Evolutionary conservation across 768 basidiomycete genomes (phyloP).

Genomic region (Collybia sordida): DNA sequence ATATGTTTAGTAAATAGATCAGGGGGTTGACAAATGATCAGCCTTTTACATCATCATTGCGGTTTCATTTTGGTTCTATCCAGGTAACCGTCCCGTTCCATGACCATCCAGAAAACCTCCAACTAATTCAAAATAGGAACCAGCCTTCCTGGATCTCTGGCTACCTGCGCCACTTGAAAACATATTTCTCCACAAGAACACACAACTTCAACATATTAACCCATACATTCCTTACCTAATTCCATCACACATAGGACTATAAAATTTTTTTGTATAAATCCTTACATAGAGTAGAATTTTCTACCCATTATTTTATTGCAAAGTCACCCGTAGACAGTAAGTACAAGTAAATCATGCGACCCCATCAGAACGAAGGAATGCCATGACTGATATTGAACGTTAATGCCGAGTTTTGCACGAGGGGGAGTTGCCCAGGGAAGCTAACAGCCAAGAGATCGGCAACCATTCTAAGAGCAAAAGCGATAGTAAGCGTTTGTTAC

Average conservation of each 20-base stretch:
- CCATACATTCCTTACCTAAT: background rate
- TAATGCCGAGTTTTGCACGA: constrained; percentile 32
- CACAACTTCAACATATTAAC: background rate
- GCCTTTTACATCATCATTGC: constrained; percentile 73
- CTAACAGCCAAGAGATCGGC: constrained; percentile 34
- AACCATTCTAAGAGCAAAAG: constrained; percentile 27
- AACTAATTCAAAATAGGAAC: constrained; percentile 9
- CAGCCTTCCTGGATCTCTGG: constrained; percentile 13
- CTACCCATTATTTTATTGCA: background rate
- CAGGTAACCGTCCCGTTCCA: constrained; percentile 29
- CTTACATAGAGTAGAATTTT: background rate
- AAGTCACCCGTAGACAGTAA: background rate
- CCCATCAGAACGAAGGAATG: constrained; percentile 33
- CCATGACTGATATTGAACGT: constrained; percentile 38
- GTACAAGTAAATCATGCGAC: background rate
- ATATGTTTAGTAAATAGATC: background rate
- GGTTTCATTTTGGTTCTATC: constrained; percentile 72
- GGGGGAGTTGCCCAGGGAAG: constrained; percentile 33
- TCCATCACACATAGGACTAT: background rate
- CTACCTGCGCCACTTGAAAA: constrained; percentile 3
- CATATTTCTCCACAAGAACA: background rate
- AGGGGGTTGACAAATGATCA: constrained; percentile 16
- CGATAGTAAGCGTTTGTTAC: background rate
- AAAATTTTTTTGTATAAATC: background rate
- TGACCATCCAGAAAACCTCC: background rate